Percentiles rank a stretch among this genome's conserved stretches.
Evolutionary conservation across 352 stramenopile genomes (phyloP).

Genomic region (Phytophthora podocarpi): DNA sequence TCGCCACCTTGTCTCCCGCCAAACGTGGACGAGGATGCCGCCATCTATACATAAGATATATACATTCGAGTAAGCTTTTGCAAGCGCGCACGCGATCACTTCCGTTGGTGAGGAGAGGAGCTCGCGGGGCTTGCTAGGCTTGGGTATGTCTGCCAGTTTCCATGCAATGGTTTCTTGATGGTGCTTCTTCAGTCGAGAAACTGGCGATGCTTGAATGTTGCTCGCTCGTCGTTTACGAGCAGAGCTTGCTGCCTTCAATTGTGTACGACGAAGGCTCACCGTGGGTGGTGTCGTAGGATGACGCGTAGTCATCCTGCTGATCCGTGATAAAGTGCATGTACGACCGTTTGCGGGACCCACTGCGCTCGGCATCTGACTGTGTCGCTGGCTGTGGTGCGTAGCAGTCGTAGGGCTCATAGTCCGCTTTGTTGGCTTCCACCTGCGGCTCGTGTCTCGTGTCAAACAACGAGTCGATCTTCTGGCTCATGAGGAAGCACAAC

Average conservation of each 20-base stretch:
- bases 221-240: conserved; percentile 52
- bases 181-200: conserved; percentile 13
- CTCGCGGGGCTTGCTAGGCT: conserved; percentile 19
- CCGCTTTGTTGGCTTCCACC: conserved; percentile 46
- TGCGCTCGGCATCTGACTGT: conserved; percentile 19
- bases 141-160: conserved; percentile 17
- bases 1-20: conserved; percentile 3
- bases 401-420: conserved; percentile 80
- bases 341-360: conserved; percentile 62
- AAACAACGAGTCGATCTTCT: conserved; percentile 85
- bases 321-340: conserved; percentile 86
- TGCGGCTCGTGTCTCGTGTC: conserved; percentile 49
- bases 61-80: conserved; percentile 36
- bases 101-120: conserved; percentile 31
- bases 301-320: conserved; percentile 38
- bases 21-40: conserved; percentile 15
- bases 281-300: conserved; percentile 40
- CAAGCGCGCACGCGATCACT: conserved; percentile 34
- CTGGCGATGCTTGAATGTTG: conserved; percentile 17
- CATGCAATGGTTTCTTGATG: conserved; percentile 6
- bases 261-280: conserved; percentile 54
- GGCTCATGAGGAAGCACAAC: conserved; percentile 83
- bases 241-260: conserved; percentile 81
- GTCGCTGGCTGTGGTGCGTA: conserved; percentile 39
- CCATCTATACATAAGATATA: conserved; percentile 49